These are phyloP conservation scores for Acanthamoeba castellanii DNA, from an alignment of 208 protist species.

Conservation along the genomic window DNA sequence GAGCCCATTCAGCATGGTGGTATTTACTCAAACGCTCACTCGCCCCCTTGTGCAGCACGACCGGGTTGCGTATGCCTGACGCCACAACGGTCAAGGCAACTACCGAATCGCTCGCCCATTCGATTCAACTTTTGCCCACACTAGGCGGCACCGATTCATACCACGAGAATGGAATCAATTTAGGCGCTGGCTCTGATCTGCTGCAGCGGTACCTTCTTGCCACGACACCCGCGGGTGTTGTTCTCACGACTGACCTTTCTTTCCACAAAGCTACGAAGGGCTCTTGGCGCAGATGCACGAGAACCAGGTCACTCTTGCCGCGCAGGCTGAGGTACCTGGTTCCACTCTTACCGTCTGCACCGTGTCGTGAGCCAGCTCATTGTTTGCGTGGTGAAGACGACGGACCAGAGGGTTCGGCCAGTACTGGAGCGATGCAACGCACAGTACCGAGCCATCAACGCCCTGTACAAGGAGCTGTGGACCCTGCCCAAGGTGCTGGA, in stretches of 20 bases:
- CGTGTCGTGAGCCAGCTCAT: neutral
- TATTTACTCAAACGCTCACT: neutral
- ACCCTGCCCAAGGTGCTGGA: constrained; percentile 58
- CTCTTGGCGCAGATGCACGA: constrained; percentile 46
- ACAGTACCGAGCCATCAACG: constrained; percentile 65
- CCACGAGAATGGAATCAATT: constrained; percentile 41
- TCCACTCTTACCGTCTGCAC: neutral
- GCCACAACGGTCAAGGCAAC: neutral
- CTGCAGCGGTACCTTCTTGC: neutral
- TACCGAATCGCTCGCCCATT: constrained; percentile 11
- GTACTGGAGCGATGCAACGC: constrained; percentile 56
- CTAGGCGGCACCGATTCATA: constrained; percentile 5
- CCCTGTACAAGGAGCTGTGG: constrained; percentile 70
- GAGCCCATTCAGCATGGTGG: neutral
- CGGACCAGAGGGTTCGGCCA: constrained; percentile 13
- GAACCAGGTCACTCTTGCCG: constrained; percentile 62
- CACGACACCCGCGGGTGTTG: neutral
- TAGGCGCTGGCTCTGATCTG: constrained; percentile 21
- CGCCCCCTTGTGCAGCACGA: neutral
- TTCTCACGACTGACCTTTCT: neutral
- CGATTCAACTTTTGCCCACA: neutral
- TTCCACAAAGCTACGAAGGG: constrained; percentile 21
- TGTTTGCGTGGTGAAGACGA: neutral
- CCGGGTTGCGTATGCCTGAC: neutral
- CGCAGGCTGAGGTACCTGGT: constrained; percentile 13